Conservation (phyloP, 257 asterid species). For the Leptodermis oblonga region DNA sequence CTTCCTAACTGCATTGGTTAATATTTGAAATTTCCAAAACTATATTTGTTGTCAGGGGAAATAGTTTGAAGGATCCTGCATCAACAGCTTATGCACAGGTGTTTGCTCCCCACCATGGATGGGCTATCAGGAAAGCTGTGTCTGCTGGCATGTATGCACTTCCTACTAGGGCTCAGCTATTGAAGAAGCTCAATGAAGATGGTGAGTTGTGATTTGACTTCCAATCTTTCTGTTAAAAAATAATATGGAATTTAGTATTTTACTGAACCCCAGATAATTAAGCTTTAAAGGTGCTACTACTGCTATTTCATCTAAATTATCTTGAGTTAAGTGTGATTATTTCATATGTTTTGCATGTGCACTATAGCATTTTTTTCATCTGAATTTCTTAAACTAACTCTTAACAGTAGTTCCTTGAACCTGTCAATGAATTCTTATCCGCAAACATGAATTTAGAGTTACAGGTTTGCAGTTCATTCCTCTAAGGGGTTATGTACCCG, state of each 20-base stretch:
- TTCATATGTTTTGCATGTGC: not conserved
- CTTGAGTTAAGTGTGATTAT: not conserved
- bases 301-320: not conserved
- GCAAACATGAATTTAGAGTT: not conserved
- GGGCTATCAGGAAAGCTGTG: slow-evolving; percentile 92
- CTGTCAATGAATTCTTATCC: not conserved
- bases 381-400: not conserved
- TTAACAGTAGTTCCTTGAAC: not conserved
- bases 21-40: slow-evolving; percentile 8
- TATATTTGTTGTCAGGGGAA: slow-evolving; percentile 44
- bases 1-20: not conserved
- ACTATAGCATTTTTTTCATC: not conserved
- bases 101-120: slow-evolving; percentile 86
- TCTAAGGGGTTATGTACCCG: not conserved
- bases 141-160: slow-evolving; percentile 93
- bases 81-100: slow-evolving; percentile 85
- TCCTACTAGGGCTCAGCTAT: slow-evolving; percentile 73
- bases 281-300: not conserved
- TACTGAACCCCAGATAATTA: not conserved
- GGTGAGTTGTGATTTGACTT: slow-evolving; percentile 49
- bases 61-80: slow-evolving; percentile 77
- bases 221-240: not conserved
- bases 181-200: slow-evolving; percentile 83
- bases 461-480: not conserved
- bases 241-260: not conserved